phyloP scores from a whole-genome alignment of 2,329 filamentous ascomycete species.

The Colletotrichum neosansevieriae region DNA sequence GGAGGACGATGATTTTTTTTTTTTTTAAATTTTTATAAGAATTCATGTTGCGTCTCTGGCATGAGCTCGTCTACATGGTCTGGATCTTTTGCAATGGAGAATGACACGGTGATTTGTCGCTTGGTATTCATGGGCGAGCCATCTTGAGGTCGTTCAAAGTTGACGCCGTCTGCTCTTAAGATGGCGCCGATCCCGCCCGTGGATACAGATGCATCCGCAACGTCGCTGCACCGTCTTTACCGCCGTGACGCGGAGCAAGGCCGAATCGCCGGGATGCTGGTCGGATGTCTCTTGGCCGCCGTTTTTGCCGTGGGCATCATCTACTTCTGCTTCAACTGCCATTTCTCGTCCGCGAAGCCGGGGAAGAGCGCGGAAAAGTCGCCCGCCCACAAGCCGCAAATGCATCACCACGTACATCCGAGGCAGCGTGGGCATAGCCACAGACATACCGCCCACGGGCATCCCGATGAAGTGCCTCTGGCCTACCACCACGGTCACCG shows the following conservation, averaged over 20 bases:
- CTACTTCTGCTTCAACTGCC: conserved; percentile 29
- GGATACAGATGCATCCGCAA: background rate
- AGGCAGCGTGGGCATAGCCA: background rate
- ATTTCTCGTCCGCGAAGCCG: conserved; percentile 12
- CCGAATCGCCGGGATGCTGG: conserved; percentile 29
- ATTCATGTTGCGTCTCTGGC: too few relatives aligned
- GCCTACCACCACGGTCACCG: background rate
- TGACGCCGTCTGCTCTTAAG: background rate
- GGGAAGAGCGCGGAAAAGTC: background rate
- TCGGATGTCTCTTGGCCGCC: conserved; percentile 33
- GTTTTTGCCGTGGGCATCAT: conserved; percentile 18
- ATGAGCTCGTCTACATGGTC: too few relatives aligned
- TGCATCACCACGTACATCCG: background rate
- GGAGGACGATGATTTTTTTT: too few relatives aligned
- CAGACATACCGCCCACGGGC: background rate
- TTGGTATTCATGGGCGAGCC: background rate
- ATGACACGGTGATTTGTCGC: background rate
- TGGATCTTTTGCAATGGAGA: too few relatives aligned
- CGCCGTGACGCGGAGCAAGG: conserved; percentile 27
- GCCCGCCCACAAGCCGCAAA: background rate
- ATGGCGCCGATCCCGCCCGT: conserved; percentile 17
- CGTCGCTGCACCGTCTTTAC: background rate
- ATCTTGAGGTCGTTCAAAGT: background rate
- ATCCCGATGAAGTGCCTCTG: background rate
- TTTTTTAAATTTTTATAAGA: too few relatives aligned